Evolutionary conservation across 2,329 filamentous ascomycete genomes (phyloP), one percentile per base, ranked within the genome.

Genomic region (Fusarium sambucinum): DNA sequence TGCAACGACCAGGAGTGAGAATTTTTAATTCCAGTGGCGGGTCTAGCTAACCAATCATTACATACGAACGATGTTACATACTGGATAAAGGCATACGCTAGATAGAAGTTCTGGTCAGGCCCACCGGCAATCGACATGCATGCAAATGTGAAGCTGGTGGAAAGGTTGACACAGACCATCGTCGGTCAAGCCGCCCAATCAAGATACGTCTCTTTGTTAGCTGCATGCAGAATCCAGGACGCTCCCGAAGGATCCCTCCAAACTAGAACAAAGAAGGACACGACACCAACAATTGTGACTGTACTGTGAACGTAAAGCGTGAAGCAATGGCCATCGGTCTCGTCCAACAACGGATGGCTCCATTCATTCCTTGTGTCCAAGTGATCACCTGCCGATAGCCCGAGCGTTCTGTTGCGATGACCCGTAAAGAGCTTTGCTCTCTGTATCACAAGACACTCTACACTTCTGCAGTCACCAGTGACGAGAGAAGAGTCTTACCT

Each of bases 21-120:
- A 71, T 66, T 73, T 74, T 74, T 58, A 64, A 53, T 68, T 57
- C 62, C 60, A 60, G 65, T 70, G 60, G 64, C 61, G 69, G 69
- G 59, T 55, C 58, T 19, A 40, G 21, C n/a, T 17, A 14, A 21
- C 70, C 67, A 72, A 72, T 71, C 69, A 72, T 67, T 55, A 46
- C 35, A 46, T 56, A 55, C 52, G 51, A 32, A 41, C 32, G n/a
- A 21, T 41, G 19, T 19, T 12, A 40, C 21, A 63, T 57, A 61
- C 53, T 41, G 61, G 71, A 54, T 73, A 73, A 10, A 69, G 35
- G 53, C 69, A 73, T 73, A 73, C 33, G n/a, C 45, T 67, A 63
- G 63, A 56, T 67, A 63, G 63, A 56, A 35, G 35, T 41, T 57
- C 50, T 62, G 57, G 47, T 48, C 57, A 32, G 65, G 12, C 58